phyloP scores from a whole-genome alignment of 768 basidiomycete genomes.

The Cystoderma amianthinum region DNA sequence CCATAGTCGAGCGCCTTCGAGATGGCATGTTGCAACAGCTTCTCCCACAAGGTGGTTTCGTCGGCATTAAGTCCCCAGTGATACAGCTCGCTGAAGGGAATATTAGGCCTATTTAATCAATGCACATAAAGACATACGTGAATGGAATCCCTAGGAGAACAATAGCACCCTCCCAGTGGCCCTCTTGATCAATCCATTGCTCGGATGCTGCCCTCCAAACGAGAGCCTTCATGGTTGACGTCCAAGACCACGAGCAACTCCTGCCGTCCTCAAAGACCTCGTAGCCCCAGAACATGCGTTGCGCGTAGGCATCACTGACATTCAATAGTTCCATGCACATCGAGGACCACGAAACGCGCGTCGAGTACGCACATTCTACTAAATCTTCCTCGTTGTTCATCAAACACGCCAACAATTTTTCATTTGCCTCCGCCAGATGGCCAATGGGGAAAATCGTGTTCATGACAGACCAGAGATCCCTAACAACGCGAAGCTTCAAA shows the following conservation, averaged over 20 bases:
- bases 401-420: constrained; percentile 41
- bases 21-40: constrained; percentile 42
- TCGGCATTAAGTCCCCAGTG: constrained; percentile 48
- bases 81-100: constrained; percentile 23
- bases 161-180: constrained; percentile 48
- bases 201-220: constrained; percentile 56
- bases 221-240: constrained; percentile 29
- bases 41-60: constrained; percentile 56
- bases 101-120: no score
- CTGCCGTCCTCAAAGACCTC: constrained; percentile 12
- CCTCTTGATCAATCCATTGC: constrained; percentile 44
- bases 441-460: constrained; percentile 32
- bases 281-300: constrained; percentile 50
- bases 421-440: constrained; percentile 34
- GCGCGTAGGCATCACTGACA: constrained; percentile 36
- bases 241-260: constrained; percentile 29
- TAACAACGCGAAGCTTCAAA: constrained; percentile 52
- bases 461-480: constrained; percentile 50
- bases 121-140: constrained; percentile 29
- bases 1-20: constrained; percentile 58
- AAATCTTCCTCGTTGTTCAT: constrained; percentile 39
- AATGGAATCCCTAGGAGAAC: constrained; percentile 59
- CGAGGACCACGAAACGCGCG: constrained; percentile 50
- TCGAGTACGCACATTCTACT: constrained; percentile 32
- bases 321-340: constrained; percentile 51